Evolutionary conservation across 139 green algal species (phyloP), one percentile per base, ranked within the genome.

Genomic region (Haematococcus sp.): DNA sequence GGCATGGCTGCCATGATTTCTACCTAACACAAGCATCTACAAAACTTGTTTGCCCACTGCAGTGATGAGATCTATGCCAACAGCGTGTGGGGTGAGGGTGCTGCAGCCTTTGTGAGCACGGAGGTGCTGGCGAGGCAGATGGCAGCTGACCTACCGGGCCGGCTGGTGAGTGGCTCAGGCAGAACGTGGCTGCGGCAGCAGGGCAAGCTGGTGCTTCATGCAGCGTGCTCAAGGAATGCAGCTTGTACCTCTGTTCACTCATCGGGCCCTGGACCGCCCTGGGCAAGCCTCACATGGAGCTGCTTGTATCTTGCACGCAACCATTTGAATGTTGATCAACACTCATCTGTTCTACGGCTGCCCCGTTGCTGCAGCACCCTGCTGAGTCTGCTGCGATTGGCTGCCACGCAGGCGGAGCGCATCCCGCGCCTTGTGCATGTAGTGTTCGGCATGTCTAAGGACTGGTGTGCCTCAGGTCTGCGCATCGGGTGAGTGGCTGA

Each of bases 51-150:
- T 49, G 40, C 40, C 7, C 40, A 16, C 28, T 44, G 60, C 81
- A 92, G 86, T 68, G 90, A 95, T 49, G 90, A 95, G 76, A 87
- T 95, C 49, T 95, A 95, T 77, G 89, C 82, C 22, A 82, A 87
- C 33, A 88, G 77, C 4, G 75, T 94, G 11, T 92, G 84, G 61
- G 75, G 33, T 2, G 73, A 84, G 75, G 67, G 52, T 25, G 59
- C 70, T 0, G 40, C 32, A 34, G 16, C 71, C 2, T 83, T 86
- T 56, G 73, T 84, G 23, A 85, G 73, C 66, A 75, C 75, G 20
- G 84, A 83, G 31, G 63, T 86, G 19, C 27, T 93, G 13, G 68
- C 84, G 11, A 33, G 78, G 32, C 28, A 80, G 35, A 73, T 82
- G 55, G 76, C 83, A 58, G 68, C 80, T 49, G 60, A 77, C 25